Evolutionary conservation across 177 flowering plant genomes (phyloP).

Genomic region (Vitis hybrid): DNA sequence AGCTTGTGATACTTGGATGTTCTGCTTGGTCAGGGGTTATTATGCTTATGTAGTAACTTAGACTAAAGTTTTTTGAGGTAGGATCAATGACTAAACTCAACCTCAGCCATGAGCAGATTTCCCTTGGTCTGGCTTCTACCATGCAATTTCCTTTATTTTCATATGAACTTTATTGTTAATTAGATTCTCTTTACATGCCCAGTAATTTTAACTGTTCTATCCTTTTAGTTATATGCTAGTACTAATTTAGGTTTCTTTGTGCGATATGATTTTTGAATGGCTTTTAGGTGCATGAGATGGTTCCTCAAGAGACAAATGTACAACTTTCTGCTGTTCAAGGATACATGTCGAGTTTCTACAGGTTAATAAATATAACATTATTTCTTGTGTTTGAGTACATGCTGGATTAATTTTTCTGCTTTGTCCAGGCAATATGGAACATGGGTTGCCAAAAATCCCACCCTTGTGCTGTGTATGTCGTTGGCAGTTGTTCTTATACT

Average conservation of each 20-base stretch:
- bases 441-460: slow-evolving; percentile 78
- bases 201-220: neutral
- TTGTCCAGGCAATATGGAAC: slow-evolving; percentile 71
- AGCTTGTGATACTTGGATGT: too few relatives aligned
- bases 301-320: slow-evolving; percentile 29
- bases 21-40: too few relatives aligned
- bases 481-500: slow-evolving; percentile 63
- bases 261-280: slow-evolving; percentile 2
- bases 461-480: slow-evolving; percentile 66
- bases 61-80: too few relatives aligned
- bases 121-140: neutral
- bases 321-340: slow-evolving; percentile 69
- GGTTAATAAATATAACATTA: slow-evolving; percentile 33
- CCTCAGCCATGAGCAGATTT: too few relatives aligned
- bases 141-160: neutral
- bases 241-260: neutral
- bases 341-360: slow-evolving; percentile 71
- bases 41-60: too few relatives aligned
- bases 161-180: neutral
- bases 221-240: too few relatives aligned
- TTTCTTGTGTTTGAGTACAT: neutral
- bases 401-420: neutral
- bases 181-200: neutral
- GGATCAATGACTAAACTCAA: too few relatives aligned
- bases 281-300: slow-evolving; percentile 45